Conservation (phyloP, 1,139 yeast genomes). For the Protomyces gravidus region DNA sequence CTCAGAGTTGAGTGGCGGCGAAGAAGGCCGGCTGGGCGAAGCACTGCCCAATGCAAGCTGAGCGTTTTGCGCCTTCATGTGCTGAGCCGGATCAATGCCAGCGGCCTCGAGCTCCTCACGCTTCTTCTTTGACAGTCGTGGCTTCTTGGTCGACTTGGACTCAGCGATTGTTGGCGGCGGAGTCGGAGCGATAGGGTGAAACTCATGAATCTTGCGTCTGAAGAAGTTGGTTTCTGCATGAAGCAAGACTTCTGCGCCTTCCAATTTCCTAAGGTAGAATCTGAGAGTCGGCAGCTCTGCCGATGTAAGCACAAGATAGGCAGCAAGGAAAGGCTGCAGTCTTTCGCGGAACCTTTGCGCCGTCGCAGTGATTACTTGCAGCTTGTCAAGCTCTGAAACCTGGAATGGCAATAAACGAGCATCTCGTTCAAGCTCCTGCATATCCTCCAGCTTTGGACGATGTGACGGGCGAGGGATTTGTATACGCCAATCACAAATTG, state of each 20-base stretch:
- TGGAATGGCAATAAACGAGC: conserved; percentile 37
- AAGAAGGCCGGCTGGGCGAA: background rate
- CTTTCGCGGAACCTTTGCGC: conserved; percentile 47
- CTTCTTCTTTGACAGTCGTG: conserved; percentile 32
- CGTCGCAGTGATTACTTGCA: conserved; percentile 42
- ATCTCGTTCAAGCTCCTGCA: conserved; percentile 38
- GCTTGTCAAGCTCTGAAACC: conserved; percentile 37
- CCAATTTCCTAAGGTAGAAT: conserved; percentile 48
- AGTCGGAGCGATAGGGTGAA: conserved; percentile 29
- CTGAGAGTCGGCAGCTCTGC: conserved; percentile 41
- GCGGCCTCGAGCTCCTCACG: conserved; percentile 30
- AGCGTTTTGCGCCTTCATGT: background rate
- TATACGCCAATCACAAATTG: conserved; percentile 54
- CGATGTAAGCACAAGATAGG: conserved; percentile 31
- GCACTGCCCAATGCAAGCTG: background rate
- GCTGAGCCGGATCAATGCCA: conserved; percentile 17
- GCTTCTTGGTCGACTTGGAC: conserved; percentile 33
- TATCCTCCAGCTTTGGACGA: conserved; percentile 43
- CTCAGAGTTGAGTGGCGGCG: background rate
- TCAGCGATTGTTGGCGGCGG: conserved; percentile 35
- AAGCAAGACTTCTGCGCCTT: conserved; percentile 41
- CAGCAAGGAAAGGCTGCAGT: conserved; percentile 33
- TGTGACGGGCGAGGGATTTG: conserved; percentile 40
- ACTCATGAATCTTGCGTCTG: conserved; percentile 33
- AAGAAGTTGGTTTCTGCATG: conserved; percentile 33